These are phyloP conservation scores for Malbranchea zuffiana DNA, from an alignment of 2,329 filamentous ascomycete genomes.

Conservation along the genomic window DNA sequence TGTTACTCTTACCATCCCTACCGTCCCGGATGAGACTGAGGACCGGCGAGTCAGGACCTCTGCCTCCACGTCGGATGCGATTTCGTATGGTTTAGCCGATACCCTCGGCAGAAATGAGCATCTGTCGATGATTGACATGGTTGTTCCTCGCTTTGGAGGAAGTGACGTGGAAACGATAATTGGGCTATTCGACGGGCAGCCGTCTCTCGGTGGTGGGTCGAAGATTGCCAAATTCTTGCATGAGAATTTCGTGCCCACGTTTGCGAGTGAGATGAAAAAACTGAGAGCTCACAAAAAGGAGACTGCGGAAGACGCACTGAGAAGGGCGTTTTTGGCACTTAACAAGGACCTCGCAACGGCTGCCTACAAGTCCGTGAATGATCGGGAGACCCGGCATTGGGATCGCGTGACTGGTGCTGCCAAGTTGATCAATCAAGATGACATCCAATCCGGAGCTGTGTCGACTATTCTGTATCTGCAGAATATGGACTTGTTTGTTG, in stretches of 20 bases:
- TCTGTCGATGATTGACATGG: conserved; percentile 87
- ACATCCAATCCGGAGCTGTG: conserved; percentile 79
- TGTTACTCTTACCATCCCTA: conserved; percentile 86
- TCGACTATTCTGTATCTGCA: conserved; percentile 86
- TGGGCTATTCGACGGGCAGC: conserved; percentile 92
- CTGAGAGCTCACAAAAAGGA: conserved; percentile 59
- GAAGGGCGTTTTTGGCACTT: conserved; percentile 73
- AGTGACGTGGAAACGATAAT: conserved; percentile 82
- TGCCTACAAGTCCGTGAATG: conserved; percentile 68
- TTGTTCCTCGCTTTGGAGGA: conserved; percentile 82
- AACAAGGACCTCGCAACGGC: conserved; percentile 91
- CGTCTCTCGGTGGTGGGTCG: conserved; percentile 77
- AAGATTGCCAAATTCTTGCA: conserved; percentile 95
- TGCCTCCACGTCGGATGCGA: conserved; percentile 77
- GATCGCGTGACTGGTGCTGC: conserved; percentile 60
- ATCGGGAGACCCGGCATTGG: conserved; percentile 47
- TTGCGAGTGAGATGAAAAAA: conserved; percentile 68
- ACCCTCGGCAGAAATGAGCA: conserved; percentile 88
- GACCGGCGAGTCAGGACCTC: conserved; percentile 94
- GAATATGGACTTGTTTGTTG: conserved; percentile 81
- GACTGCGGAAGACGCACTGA: conserved; percentile 68
- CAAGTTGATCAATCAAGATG: conserved; percentile 74
- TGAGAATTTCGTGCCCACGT: conserved; percentile 83
- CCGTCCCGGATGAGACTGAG: conserved; percentile 88
- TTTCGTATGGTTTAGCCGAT: conserved; percentile 96